Evolutionary conservation across 1,284 basidiomycete species (phyloP).

Genomic region (Clitocybe nebularis): DNA sequence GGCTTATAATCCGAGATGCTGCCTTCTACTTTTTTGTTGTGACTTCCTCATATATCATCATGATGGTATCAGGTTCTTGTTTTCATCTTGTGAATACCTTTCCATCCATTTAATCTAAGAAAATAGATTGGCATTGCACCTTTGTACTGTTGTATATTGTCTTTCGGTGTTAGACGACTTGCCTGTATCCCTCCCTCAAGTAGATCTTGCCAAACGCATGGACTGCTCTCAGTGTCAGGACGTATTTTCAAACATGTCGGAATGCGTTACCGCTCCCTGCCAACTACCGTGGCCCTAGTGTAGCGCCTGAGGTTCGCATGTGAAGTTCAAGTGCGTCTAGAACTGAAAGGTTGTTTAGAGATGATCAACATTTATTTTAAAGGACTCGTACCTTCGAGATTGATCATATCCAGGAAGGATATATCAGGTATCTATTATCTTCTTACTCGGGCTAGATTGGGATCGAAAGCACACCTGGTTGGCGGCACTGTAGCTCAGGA

Average conservation of each 20-base stretch:
- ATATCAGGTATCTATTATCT: conserved; percentile 25
- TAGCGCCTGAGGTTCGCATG: no score
- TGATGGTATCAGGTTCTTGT: no score
- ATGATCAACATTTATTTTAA: conserved; percentile 30
- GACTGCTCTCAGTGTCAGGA: conserved; percentile 9
- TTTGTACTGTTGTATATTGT: conserved; percentile 14
- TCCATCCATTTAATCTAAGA: no score
- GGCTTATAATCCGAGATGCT: no score
- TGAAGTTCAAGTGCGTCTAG: no score
- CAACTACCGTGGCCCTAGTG: no score
- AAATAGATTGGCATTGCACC: conserved; percentile 14
- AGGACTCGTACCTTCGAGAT: conserved; percentile 40
- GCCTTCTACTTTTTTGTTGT: no score
- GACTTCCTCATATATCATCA: no score
- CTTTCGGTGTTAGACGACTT: neutral
- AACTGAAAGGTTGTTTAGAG: no score
- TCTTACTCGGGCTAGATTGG: neutral
- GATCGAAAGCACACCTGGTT: neutral
- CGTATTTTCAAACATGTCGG: no score
- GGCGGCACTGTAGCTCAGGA: conserved; percentile 27
- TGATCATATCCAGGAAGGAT: conserved; percentile 37
- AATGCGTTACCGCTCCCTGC: no score
- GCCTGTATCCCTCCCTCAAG: neutral
- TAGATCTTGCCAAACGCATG: conserved; percentile 11
- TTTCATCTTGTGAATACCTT: no score